Evolutionary conservation across 2,329 filamentous ascomycete genomes (phyloP), one percentile per base, ranked within the genome.

Genomic region (Phialemonium atrogriseum): DNA sequence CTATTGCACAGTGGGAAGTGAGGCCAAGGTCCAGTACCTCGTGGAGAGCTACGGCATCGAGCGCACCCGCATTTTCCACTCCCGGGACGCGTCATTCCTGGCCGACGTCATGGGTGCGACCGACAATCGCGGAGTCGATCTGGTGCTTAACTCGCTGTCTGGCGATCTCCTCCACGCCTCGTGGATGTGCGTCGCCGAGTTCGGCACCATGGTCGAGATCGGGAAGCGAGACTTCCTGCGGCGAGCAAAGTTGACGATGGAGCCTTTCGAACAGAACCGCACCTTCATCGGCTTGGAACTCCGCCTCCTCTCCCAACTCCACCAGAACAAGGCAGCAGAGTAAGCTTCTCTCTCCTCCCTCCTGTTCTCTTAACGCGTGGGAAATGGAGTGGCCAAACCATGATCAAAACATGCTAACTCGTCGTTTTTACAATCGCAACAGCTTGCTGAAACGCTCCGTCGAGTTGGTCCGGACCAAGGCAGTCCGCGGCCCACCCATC

Each of bases 131-230:
- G 43, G 43, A 4, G 41, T 42, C 0, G 41, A 45, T 23, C 34
- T 62, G 0, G 59, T 62, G 0, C 47, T 67, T 1, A 65, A 64
- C 41, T 58, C 58, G 1, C 45, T 64, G 0, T 53, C 61, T 0
- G 60, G 60, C 2, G 55, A 59, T 10, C 36, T 61, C 0, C 42
- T 68, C 0, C 58, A 59, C 10, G 55, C 56, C 4, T 56, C 58
- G 0, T 69, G 60, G 60, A 39, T 55, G 2, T 66, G 61, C 29
- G 47, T 71, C 4, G 62, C 65, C 2, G 43, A 51, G 5, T 63
- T 58, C 27, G 66, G 66, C 0, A 51, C 45, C 4, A 59, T 70
- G 46, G 36, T 70, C 0, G 64, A 70, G 34, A 54, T 69, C n/a
- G 62, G 61, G 6, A 61, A 60, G 38, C 45, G 54, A 5, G 61